These are phyloP conservation scores for Citropsis articulata DNA, from an alignment of 345 rosid genomes.

Conservation along the genomic window DNA sequence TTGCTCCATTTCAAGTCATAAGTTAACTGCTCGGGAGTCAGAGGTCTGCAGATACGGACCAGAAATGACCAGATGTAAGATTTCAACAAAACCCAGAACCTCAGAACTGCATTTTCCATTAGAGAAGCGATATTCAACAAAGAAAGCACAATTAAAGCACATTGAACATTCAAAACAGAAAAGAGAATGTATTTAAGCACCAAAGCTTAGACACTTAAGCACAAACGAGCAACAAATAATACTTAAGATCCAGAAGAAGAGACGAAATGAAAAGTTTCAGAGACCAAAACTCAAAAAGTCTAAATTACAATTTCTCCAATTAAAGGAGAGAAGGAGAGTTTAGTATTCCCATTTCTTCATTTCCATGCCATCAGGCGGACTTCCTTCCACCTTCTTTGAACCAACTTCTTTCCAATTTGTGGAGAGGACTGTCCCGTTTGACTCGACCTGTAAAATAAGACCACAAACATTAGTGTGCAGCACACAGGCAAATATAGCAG, in stretches of 20 bases:
- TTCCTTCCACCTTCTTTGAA: constrained; percentile 78
- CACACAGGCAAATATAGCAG: background rate
- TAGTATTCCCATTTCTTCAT: constrained; percentile 81
- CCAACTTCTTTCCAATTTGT: constrained; percentile 99
- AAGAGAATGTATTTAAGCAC: too few species aligned
- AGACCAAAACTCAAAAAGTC: constrained; percentile 11
- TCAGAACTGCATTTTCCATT: background rate
- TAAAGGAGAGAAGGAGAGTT: background rate
- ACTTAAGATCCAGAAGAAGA: background rate
- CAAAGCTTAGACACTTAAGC: background rate
- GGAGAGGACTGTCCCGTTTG: constrained; percentile 89
- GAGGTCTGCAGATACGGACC: too few species aligned
- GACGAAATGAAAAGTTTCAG: background rate
- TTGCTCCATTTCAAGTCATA: too few species aligned
- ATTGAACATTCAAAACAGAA: background rate
- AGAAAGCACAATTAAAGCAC: background rate
- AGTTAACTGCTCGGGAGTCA: too few species aligned
- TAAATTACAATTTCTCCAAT: constrained; percentile 2
- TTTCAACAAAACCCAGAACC: background rate
- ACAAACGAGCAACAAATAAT: background rate
- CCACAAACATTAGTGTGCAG: constrained; percentile 5
- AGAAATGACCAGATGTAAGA: too few species aligned
- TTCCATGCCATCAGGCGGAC: constrained; percentile 96
- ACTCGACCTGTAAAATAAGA: constrained; percentile 58
- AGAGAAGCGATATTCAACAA: background rate